phyloP scores from a whole-genome alignment of 768 basidiomycete genomes.

The Crassisporium funariophilum region DNA sequence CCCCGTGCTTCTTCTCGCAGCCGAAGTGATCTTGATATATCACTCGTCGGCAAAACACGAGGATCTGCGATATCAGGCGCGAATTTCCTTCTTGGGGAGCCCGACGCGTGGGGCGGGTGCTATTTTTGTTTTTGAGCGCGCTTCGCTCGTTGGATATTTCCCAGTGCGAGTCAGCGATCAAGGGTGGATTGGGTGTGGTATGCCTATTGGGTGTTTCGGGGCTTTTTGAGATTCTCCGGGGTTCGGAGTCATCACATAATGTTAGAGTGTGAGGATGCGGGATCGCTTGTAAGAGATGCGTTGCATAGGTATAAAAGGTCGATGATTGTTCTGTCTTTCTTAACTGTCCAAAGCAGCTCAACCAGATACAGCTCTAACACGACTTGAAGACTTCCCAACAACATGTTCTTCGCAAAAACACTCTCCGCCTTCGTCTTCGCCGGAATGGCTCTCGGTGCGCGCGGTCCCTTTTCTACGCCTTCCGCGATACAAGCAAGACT shows the following conservation, averaged over 20 bases:
- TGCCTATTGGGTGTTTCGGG: too few relatives aligned
- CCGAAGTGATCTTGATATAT: too few relatives aligned
- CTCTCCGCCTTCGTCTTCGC: neutral
- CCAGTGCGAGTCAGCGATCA: neutral
- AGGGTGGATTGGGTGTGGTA: too few relatives aligned
- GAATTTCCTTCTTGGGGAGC: neutral
- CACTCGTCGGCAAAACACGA: too few relatives aligned
- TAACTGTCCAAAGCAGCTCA: neutral
- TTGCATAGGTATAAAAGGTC: neutral
- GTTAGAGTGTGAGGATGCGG: neutral
- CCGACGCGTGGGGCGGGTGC: neutral
- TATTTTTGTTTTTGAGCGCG: neutral
- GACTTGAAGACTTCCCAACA: neutral
- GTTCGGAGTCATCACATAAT: neutral
- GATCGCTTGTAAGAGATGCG: neutral
- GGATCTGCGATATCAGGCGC: too few relatives aligned
- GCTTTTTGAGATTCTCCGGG: too few relatives aligned
- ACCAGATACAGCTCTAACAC: neutral
- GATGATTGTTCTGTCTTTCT: neutral
- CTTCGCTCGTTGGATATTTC: neutral
- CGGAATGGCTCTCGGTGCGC: conserved; percentile 3
- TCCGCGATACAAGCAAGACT: neutral
- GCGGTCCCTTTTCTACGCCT: neutral
- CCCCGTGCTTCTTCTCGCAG: too few relatives aligned
- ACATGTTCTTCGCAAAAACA: neutral